A percentile compares a stretch with the other conserved stretches of the same genome.
Conservation (phyloP, 495 filamentous ascomycete genomes). For the Xylaria castorea region DNA sequence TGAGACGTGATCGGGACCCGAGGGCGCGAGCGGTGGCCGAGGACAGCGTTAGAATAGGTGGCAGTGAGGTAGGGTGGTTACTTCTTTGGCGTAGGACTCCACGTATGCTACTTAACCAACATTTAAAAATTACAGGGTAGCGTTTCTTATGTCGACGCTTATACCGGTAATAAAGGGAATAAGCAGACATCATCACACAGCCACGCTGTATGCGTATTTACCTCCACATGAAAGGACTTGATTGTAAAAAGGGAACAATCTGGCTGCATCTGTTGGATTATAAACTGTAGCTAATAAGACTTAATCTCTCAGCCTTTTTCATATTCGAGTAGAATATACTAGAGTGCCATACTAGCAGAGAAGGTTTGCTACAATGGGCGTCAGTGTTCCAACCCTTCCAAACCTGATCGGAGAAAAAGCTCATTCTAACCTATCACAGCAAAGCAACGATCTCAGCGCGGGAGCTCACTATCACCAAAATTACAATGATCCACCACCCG, state of each 20-base stretch:
- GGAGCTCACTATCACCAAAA: background rate
- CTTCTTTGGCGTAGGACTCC: too few relatives aligned
- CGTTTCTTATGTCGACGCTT: background rate
- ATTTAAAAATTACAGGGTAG: background rate
- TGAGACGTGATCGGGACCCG: too few relatives aligned
- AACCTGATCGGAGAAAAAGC: background rate
- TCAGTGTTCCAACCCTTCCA: background rate
- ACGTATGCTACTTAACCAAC: background rate
- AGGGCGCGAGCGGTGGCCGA: too few relatives aligned
- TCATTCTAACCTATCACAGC: background rate
- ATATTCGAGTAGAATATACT: background rate
- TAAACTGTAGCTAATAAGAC: constrained; percentile 3
- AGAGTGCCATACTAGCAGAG: background rate
- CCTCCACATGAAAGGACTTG: background rate
- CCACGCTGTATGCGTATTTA: background rate
- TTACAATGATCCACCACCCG: constrained; percentile 6
- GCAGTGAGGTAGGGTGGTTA: too few relatives aligned
- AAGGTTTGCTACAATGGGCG: background rate
- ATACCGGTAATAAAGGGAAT: background rate
- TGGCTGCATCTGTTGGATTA: background rate
- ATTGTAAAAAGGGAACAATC: background rate
- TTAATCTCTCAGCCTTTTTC: background rate
- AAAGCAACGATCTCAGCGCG: background rate
- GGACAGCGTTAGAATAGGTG: too few relatives aligned
- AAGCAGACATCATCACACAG: background rate